Base-by-base conservation (phyloP, 768 basidiomycete species). In the Podaxis pistillaris region DNA sequence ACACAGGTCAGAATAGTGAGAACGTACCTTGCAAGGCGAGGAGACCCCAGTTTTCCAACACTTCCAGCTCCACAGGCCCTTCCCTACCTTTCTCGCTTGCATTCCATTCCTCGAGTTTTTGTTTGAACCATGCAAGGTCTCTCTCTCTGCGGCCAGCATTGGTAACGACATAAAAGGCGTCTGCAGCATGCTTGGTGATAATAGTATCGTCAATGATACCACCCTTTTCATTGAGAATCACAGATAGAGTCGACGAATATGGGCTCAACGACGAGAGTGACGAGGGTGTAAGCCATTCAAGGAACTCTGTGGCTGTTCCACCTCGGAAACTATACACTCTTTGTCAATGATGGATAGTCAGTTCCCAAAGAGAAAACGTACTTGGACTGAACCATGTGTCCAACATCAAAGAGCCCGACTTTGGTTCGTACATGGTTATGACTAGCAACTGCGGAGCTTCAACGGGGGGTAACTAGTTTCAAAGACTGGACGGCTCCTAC, bases 201-300 rank as follows among this genome's bases (percentile, higher is more conserved):
- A 98, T 85, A 19, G 90, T 91, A 72, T 99, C 97, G 75, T 99
- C 96, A 59, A 99, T 91, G 67, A 98, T 98, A 7, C 97, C 97
- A 1, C 97, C 96, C 0, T 80, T 71, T 57, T 91, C 87, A 74
- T 97, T 98, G 56, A 98, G 81, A 2, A 98, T 78, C 4, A 97
- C 91, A 0, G 93, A 94, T 13, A 99, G 85, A 0, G 94, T 94
- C 0, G 94, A 94, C 1, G 85, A 75, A 71, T 89, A 94, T 0
- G 89, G 84, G 11, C 78, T 67, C n/a, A 95, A 83, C 6, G 84
- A 70, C 2, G 80, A 73, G 9, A 96, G 79, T 4, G 91, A 90
- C 0, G 94, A 93, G 0, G 96, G 97, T 0, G 92, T 93, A 41
- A 99, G 81, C 83, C 88, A 90, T 78, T 93, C 89, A 47, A 98